Evolutionary conservation across 768 basidiomycete species (phyloP), one percentile per base, ranked within the genome.

Genomic region (Sporobolomyces phaffii): DNA sequence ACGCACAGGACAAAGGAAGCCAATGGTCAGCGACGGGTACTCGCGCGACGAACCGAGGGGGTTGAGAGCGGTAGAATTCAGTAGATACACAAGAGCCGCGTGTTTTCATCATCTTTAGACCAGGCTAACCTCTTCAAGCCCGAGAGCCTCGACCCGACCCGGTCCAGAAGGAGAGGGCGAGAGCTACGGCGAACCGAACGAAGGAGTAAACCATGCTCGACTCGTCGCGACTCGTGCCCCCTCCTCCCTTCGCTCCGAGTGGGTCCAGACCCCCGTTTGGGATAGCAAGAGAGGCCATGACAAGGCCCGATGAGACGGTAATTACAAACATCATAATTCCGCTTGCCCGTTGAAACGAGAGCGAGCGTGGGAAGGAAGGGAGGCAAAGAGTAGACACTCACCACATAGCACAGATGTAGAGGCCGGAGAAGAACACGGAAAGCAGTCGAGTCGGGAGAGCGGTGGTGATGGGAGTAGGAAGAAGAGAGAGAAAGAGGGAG

Each of bases 1-100:
- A 22, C 26, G 50, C 28, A 5, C 38, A 28, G 22, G 50, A 24
- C 36, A 24, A 38, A 26, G 10, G 8, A 54, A 22, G 14, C 11
- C 7, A 22, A 20, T 44, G 9, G 52, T 54, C 36, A 40, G 52
- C 24, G 8, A 24, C 36, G 7, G 47, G 40, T n/a, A n/a, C 6
- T 44, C 54, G 18, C 26, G 20, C 28, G 26, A 43, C 7, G 6
- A 9, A 24, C 43, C 14, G 33, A 48, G 9, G 9, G 10, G 3
- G 20, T 14, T 14, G 33, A 24, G 18, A 20, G 8, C 7, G n/a
- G 15, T 13, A 5, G 7, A n/a, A 50, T 41, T 50, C 60, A 49
- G 60, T 51, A 61, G 48, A 51, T 61, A 62, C 50, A 52, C 60
- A 43, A 57, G 56, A 58, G 56, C 56, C 56, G 56, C 56, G 56